These are phyloP conservation scores for Ogataea neopini DNA, from an alignment of 805 yeast species.

Conservation along the genomic window DNA sequence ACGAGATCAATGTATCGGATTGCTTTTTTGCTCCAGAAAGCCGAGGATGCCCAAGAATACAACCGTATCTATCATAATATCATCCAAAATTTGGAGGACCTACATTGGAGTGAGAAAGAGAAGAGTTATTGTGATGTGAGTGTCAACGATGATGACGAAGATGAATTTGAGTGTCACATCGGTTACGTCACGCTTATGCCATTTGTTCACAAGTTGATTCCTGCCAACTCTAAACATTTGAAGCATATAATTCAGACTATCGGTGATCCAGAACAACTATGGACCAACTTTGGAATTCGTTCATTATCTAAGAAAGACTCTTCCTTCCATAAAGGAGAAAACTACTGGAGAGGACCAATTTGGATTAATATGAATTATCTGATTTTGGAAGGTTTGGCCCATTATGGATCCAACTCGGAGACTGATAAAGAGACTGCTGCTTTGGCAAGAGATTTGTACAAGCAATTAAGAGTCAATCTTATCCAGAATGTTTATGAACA, in stretches of 20 bases:
- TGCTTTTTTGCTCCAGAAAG: constrained; percentile 59
- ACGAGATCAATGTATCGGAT: constrained; percentile 75
- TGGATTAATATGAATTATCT: constrained; percentile 93
- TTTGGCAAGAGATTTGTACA: constrained; percentile 53
- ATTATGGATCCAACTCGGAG: constrained; percentile 48
- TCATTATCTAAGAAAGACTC: constrained; percentile 71
- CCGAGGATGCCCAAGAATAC: constrained; percentile 60
- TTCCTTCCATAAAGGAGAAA: constrained; percentile 73
- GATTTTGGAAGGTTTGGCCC: constrained; percentile 64
- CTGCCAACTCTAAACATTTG: constrained; percentile 48
- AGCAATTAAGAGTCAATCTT: constrained; percentile 60
- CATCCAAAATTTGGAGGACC: constrained; percentile 59
- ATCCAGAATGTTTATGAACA: constrained; percentile 67
- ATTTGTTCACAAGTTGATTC: constrained; percentile 68
- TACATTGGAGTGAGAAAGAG: constrained; percentile 78
- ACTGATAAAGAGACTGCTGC: constrained; percentile 33
- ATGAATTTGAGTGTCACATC: constrained; percentile 72
- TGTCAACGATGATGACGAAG: constrained; percentile 71
- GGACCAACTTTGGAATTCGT: constrained; percentile 78
- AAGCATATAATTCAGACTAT: constrained; percentile 55
- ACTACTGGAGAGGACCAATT: constrained; percentile 94
- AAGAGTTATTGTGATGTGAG: constrained; percentile 81
- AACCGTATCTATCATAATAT: constrained; percentile 55
- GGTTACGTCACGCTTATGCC: constrained; percentile 91
- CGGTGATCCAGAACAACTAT: constrained; percentile 69